Base-by-base conservation (phyloP, 2,329 filamentous ascomycete genomes). In the Talaromyces pinophilus region DNA sequence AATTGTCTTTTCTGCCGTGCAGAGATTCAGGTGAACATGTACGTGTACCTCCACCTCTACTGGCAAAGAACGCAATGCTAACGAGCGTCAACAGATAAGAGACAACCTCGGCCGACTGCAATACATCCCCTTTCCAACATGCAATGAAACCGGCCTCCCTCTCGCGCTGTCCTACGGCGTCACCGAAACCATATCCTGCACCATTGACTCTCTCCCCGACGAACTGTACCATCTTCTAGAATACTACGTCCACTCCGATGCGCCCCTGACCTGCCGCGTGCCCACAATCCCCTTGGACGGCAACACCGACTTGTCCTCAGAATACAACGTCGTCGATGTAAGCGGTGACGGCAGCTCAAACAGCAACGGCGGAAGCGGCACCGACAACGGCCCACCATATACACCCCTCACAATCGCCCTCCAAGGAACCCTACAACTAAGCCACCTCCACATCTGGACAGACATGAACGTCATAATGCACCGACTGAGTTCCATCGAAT, bases 191-290 rank as follows among this genome's bases (percentile, higher is more conserved):
- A 80, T 87, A 68, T 83, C 80, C 52, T 83, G 82, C 72, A 82
- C 86, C 55, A 82, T 85, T 67, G 77, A 80, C 66, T 78, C 79
- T 35, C 81, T 85, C 10, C 80, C 84, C 35, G 86, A 87, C 67
- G 78, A 84, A 2, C 79, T 84, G 42, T 83, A 86, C 70, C 86
- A 87, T 71, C 73, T 86, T 28, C 70, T 85, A 50, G 76, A 98
- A 82, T 98, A 97, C 85, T 98, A 98, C 85, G 90, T 98, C 78
- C 95, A 98, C 84, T 93, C 91, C 82, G 95, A 99, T 80, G 93
- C 93, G 19, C 95, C 95, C 10, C 85, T 98, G 60, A 89, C 92
- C 64, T 99, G 95, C 80, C 93, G 95, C 62, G 87, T 98, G 15
- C 92, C 94, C 33, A 87, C 92, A 0, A 88, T 90, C 7, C 94